These are phyloP conservation scores for Cordyceps fumosorosea DNA, from an alignment of 2,329 filamentous ascomycete species.

Conservation along the genomic window DNA sequence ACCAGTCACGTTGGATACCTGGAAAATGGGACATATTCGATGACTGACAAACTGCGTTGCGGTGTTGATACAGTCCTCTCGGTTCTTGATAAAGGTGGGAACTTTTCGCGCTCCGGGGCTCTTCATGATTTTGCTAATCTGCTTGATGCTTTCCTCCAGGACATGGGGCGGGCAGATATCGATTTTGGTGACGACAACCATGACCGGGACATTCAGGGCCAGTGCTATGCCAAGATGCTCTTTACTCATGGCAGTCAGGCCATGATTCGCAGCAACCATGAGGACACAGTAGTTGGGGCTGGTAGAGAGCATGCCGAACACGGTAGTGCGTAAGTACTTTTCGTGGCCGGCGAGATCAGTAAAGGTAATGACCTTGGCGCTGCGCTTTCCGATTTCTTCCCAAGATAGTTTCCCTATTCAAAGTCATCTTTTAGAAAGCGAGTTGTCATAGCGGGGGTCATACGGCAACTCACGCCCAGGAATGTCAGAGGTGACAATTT, in stretches of 20 bases:
- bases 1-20: slow-evolving; percentile 96
- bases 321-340: slow-evolving; percentile 88
- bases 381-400: slow-evolving; percentile 95
- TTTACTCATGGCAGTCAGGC: slow-evolving; percentile 95
- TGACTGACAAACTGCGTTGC: slow-evolving; percentile 93
- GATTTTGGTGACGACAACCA: slow-evolving; percentile 97
- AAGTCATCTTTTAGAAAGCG: not conserved
- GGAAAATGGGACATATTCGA: slow-evolving; percentile 93
- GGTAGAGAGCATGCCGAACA: slow-evolving; percentile 89
- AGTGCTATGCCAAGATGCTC: slow-evolving; percentile 94
- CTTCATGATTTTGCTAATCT: slow-evolving; percentile 88
- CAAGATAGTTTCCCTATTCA: slow-evolving; percentile 63
- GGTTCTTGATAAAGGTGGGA: slow-evolving; percentile 87
- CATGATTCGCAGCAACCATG: slow-evolving; percentile 98
- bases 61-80: slow-evolving; percentile 88
- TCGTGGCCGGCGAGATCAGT: slow-evolving; percentile 95
- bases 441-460: too few relatives aligned
- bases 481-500: slow-evolving; percentile 73
- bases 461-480: slow-evolving; percentile 61
- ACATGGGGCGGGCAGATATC: slow-evolving; percentile 97
- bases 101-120: slow-evolving; percentile 92
- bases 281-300: slow-evolving; percentile 96
- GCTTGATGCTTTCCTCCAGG: slow-evolving; percentile 83
- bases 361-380: slow-evolving; percentile 94
- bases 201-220: slow-evolving; percentile 91